Evolutionary conservation across 352 stramenopile species (phyloP), one percentile per base, ranked within the genome.

Genomic region (Plasmopara halstedii): DNA sequence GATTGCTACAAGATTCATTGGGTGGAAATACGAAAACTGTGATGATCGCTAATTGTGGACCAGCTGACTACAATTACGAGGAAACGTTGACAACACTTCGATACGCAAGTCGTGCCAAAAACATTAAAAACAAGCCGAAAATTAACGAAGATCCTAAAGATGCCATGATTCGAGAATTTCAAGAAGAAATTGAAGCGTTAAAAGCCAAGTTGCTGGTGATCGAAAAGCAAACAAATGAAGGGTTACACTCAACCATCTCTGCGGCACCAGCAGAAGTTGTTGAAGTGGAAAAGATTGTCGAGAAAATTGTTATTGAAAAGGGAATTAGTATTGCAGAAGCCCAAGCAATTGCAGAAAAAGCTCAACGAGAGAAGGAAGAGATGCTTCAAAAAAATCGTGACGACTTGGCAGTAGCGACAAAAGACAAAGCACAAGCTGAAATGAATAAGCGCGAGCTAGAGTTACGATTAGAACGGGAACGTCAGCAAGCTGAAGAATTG

Each of bases 121-220:
- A 99, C 65, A 99, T 99, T 66, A 98, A 99, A 59, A 99, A 99
- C 72, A 97, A 97, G 46, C 95, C 96, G 1, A 95, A 96, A 49
- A 98, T 98, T 42, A 99, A 99, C 58, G 92, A 98, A 59, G 96
- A 99, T 55, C 92, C 93, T 0, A 98, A 99, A 55, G 94, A 98
- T 56, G 85, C 94, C n/a, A 97, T 98, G 87, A 90, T 99, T 20
- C 75, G 89, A 15, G 90, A 98, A 62, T 98, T 97, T 53, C 90
- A 98, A 62, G 88, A 98, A 17, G 88, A 99, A 57, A 99, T 98
- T 61, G 70, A 93, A 45, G 79, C 77, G 11, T 63, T 98, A 19
- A 97, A 97, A 59, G 81, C 74, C 37, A 89, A 88, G 23, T 31
- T 89, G 6, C 17, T 69, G 22, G 67, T 62, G 10, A 83, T 89